Evolutionary conservation across 2,329 filamentous ascomycete species (phyloP).

Genomic region (Xylariaceae sp.): DNA sequence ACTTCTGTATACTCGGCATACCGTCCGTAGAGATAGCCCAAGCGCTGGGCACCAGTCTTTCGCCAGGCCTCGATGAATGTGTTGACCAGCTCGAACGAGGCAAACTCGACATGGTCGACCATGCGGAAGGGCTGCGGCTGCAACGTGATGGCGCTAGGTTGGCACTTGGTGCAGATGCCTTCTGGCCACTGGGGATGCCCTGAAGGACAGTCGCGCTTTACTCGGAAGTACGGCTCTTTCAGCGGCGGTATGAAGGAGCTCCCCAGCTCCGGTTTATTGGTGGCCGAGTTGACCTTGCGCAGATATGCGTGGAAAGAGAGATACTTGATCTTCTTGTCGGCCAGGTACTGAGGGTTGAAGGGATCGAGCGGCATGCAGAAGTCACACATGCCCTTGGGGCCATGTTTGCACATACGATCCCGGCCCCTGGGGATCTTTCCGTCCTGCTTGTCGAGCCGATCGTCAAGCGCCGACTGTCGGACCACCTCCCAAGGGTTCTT

Average conservation of each 20-base stretch:
- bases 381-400: constrained; percentile 97
- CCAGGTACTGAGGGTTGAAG: constrained; percentile 81
- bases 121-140: constrained; percentile 92
- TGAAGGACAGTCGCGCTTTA: constrained; percentile 82
- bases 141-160: constrained; percentile 92
- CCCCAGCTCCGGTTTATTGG: constrained; percentile 90
- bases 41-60: constrained; percentile 71
- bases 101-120: constrained; percentile 98
- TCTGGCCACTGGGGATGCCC: constrained; percentile 92
- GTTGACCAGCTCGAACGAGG: constrained; percentile 77
- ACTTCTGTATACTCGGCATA: constrained; percentile 91
- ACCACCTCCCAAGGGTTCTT: constrained; percentile 93
- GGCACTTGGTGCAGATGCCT: constrained; percentile 96
- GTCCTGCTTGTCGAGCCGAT: constrained; percentile 77
- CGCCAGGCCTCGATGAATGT: constrained; percentile 91
- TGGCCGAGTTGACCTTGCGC: constrained; percentile 90
- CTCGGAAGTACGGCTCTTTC: constrained; percentile 86
- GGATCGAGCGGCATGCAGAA: constrained; percentile 97
- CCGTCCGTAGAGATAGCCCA: constrained; percentile 86
- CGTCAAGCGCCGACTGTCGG: constrained; percentile 80
- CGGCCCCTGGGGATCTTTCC: constrained; percentile 50
- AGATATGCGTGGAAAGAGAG: constrained; percentile 92
- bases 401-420: constrained; percentile 75
- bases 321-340: constrained; percentile 98
- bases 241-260: constrained; percentile 95